Evolutionary conservation across 768 basidiomycete genomes (phyloP), one percentile per base, ranked within the genome.

Genomic region (Gymnopilus dilepis): DNA sequence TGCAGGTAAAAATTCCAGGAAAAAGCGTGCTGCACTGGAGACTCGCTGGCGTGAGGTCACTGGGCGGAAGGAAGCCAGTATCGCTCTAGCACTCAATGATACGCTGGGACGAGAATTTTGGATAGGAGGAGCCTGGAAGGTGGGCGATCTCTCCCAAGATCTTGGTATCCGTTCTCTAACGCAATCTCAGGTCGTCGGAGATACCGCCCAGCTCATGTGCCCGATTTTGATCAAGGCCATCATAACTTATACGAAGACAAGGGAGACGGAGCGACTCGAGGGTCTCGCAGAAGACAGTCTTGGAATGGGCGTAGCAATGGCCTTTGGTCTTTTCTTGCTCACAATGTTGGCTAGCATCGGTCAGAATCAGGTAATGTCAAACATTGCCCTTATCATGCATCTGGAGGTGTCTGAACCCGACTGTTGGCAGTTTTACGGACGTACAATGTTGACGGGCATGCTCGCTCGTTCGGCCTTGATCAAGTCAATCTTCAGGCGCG

Each of bases 391-490:
- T 9, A 2, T 37, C 15, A 37, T 2, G 15, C 15, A 37, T 9
- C 34, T 15, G 7, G 2, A 9, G 15, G n/a, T n/a, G n/a, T n/a
- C n/a, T n/a, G n/a, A 4, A 37, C 15, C 8, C 34, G 15, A 8
- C 34, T 9, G 34, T 34, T 34, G 33, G 33, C 13, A 87, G 82
- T 91, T 88, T 74, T 91, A 92, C 77, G 87, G 86, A 80, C 79
- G 86, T 38, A 85, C 86, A 6, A 89, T 89, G 84, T 74, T 78
- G 24, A 84, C 85, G 0, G 91, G 92, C n/a, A 82, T 89, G 2
- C 76, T 91, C 21, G 82, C 84, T 0, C 81, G 91, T 58, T 84
- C 84, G 0, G 85, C 89, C 15, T 77, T 94, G 30, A 90, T 90
- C 56, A 82, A 82, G 41, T 85, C 85, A 0, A 82, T 92, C 21